phyloP scores from a whole-genome alignment of 106 monocot species.

The Dioscorea zingiberensis region DNA sequence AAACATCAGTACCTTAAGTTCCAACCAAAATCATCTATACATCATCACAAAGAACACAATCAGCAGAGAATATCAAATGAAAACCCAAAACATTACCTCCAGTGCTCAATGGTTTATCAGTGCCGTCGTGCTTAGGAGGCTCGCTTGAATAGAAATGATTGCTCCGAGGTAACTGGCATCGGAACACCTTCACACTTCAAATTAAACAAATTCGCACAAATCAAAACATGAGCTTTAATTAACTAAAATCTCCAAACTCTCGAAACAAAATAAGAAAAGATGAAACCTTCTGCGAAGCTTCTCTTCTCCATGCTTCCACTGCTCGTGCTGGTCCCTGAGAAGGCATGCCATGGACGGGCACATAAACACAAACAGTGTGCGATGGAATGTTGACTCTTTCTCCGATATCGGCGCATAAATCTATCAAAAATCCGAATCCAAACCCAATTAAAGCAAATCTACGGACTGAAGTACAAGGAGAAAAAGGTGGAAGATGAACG shows the following conservation, averaged over 20 bases:
- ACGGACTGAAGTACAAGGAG: neutral
- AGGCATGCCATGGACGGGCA: conserved; percentile 90
- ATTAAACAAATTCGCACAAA: neutral
- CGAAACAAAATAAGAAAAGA: neutral
- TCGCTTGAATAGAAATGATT: conserved; percentile 78
- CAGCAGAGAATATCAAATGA: neutral
- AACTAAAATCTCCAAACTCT: neutral
- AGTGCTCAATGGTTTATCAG: conserved; percentile 33
- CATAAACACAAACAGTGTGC: conserved; percentile 85
- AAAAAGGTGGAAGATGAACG: neutral
- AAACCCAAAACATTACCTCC: conserved; percentile 49
- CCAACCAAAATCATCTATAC: too few relatives aligned
- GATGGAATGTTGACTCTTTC: conserved; percentile 66
- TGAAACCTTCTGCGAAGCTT: conserved; percentile 61
- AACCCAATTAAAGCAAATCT: neutral
- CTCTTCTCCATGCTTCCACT: conserved; percentile 55
- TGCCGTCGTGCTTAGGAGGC: conserved; percentile 50
- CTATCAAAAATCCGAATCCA: conserved; percentile 21
- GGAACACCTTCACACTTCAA: conserved; percentile 85
- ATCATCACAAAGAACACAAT: too few relatives aligned
- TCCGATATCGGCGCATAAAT: conserved; percentile 74
- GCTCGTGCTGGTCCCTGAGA: conserved; percentile 79
- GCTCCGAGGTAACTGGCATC: conserved; percentile 64
- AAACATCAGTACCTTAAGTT: too few relatives aligned
- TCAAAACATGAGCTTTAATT: neutral